Base-by-base conservation (phyloP, 2,329 filamentous ascomycete genomes). In the Cladobotryum mycophilum region DNA sequence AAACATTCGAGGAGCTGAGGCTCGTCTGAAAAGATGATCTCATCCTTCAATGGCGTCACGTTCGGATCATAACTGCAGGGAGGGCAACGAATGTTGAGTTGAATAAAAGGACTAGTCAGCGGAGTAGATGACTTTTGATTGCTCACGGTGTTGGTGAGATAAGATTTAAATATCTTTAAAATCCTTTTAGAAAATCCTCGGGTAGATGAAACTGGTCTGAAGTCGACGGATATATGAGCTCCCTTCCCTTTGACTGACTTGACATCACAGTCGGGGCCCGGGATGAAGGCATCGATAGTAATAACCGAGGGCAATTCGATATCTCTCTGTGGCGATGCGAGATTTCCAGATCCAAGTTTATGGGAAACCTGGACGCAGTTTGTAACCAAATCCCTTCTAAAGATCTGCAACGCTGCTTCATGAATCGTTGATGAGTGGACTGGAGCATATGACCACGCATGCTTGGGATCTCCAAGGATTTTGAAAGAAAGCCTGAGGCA, bases 21-120 rank as follows among this genome's bases (percentile, higher is more conserved):
- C 54, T 83, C 77, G 46, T 88, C 71, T 4, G 70, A 71, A 60
- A 91, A 89, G 1, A 89, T 60, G 2, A 91, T 76, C 58, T 89
- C 81, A 51, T 88, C 81, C 61, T 91, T 91, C 3, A 80, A 72
- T 3, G 86, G 80, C 53, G 89, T 82, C 5, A 90, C 67, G 56
- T 90, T 91, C 1, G 76, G 72, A 65, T 91, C 87, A 59, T 91
- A 91, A 52, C 73, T 82, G 25, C 75, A 75, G 1, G 70, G 61
- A 0, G 80, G 76, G 59, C 85, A 90, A 13, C 63, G 64, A 30
- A 91, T 81, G 51, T 82, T 78, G 36, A 91, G 65, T 38, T 74
- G 74, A 38, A 89, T 65, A 60, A 90, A 89, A 0, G 77, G 75
- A 46, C 80, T 76, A 15, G 71, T 74, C 18, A 72, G 56, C 9